These are phyloP conservation scores for Calocybe cyanea DNA, from an alignment of 768 basidiomycete genomes.

Conservation along the genomic window DNA sequence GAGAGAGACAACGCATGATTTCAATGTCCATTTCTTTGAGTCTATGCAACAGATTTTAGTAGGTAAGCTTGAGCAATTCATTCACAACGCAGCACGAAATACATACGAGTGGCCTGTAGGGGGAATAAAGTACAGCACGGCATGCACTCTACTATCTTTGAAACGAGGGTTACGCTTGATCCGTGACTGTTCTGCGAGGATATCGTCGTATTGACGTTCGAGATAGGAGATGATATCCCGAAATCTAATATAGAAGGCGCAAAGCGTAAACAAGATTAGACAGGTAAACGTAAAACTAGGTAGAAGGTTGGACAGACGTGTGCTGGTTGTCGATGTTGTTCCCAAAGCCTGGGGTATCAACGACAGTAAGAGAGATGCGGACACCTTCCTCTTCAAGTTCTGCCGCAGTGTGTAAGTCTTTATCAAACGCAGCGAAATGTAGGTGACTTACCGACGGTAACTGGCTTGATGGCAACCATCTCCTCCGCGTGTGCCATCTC, in stretches of 20 bases:
- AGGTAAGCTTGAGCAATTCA: too few species aligned
- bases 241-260: slow-evolving; percentile 47
- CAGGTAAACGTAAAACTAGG: slow-evolving; percentile 6
- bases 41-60: slow-evolving; percentile 28
- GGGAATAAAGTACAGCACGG: slow-evolving; percentile 85
- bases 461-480: slow-evolving; percentile 74
- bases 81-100: neutral
- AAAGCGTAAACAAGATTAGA: slow-evolving; percentile 3
- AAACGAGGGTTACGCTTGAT: slow-evolving; percentile 94
- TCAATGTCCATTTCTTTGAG: slow-evolving; percentile 91
- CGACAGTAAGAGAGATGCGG: slow-evolving; percentile 84
- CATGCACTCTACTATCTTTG: slow-evolving; percentile 86
- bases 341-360: slow-evolving; percentile 92
- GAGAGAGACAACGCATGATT: slow-evolving; percentile 85
- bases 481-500: slow-evolving; percentile 75
- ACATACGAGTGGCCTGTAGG: slow-evolving; percentile 84
- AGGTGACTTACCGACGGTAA: slow-evolving; percentile 58
- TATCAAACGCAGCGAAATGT: slow-evolving; percentile 8
- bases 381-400: slow-evolving; percentile 92
- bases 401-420: slow-evolving; percentile 20
- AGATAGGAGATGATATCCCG: slow-evolving; percentile 84
- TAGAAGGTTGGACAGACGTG: slow-evolving; percentile 46
- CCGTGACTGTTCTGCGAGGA: slow-evolving; percentile 80
- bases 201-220: slow-evolving; percentile 91
- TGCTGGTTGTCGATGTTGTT: slow-evolving; percentile 89